Evolutionary conservation across 495 filamentous ascomycete species (phyloP).

Genomic region (Friedmanniomyces simplex): DNA sequence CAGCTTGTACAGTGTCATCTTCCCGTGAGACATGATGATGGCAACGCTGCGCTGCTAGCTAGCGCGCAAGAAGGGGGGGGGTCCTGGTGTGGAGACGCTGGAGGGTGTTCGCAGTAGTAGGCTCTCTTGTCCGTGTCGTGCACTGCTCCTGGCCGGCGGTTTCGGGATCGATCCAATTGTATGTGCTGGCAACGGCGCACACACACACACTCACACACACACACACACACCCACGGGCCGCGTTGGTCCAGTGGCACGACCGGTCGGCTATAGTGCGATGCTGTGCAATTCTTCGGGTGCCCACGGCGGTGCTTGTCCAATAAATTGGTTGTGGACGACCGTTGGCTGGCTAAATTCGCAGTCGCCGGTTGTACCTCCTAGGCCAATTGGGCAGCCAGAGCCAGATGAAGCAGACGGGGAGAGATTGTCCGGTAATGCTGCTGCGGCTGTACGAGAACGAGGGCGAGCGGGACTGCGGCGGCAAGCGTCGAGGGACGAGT

Average conservation of each 20-base stretch:
- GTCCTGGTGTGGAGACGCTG: neutral
- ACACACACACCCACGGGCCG: neutral
- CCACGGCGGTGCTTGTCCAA: neutral
- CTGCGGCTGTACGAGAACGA: too few species aligned
- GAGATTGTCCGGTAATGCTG: neutral
- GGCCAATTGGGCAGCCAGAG: neutral
- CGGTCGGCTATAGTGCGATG: neutral
- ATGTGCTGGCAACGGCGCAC: neutral
- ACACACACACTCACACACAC: neutral
- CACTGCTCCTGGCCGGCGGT: neutral
- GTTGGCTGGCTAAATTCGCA: neutral
- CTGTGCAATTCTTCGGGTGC: neutral
- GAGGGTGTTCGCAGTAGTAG: slow-evolving; percentile 5
- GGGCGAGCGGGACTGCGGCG: too few species aligned
- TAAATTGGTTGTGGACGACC: neutral
- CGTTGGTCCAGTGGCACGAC: neutral
- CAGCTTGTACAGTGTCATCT: slow-evolving; percentile 97
- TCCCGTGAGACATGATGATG: slow-evolving; percentile 47
- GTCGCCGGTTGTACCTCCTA: neutral
- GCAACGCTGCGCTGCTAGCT: slow-evolving; percentile 3
- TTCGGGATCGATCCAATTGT: neutral
- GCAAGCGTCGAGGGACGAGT: too few species aligned
- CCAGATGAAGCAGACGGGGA: neutral
- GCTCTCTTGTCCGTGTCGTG: neutral
- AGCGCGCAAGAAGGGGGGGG: too few species aligned